phyloP scores from a whole-genome alignment of 177 flowering plant species.

The Telopea speciosissima region DNA sequence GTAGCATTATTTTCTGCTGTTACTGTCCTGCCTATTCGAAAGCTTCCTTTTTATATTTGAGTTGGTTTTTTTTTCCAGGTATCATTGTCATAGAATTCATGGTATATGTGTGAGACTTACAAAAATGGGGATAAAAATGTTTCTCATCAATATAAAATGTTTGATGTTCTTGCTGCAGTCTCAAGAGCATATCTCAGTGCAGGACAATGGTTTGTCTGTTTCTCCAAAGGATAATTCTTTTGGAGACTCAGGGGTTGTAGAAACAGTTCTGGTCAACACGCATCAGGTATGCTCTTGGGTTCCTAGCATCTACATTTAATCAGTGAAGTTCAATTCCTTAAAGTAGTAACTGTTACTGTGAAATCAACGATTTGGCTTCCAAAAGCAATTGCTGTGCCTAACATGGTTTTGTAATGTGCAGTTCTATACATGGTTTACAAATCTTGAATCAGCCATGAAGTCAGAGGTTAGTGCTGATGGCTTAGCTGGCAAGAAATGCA shows the following conservation, averaged over 20 bases:
- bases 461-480: conserved; percentile 67
- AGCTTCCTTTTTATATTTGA: no score
- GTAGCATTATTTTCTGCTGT: neutral
- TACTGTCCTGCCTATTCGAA: neutral
- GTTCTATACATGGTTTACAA: conserved; percentile 98
- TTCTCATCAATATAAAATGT: no score
- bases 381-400: neutral
- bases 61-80: no score
- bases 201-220: conserved; percentile 48
- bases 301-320: neutral
- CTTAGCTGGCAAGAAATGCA: conserved; percentile 6
- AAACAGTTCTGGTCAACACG: conserved; percentile 71
- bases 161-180: conserved; percentile 30
- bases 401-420: conserved; percentile 26
- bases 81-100: no score
- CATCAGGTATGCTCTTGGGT: conserved; percentile 54
- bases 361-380: neutral
- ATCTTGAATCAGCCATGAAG: conserved; percentile 93
- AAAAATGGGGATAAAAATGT: no score
- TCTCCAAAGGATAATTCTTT: conserved; percentile 32
- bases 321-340: neutral
- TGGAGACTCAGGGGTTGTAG: conserved; percentile 48
- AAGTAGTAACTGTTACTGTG: neutral
- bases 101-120: no score
- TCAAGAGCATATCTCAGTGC: conserved; percentile 44